Evolutionary conservation across 1,284 basidiomycete genomes (phyloP), one percentile per base, ranked within the genome.

Genomic region (Cronartium quercuum): DNA sequence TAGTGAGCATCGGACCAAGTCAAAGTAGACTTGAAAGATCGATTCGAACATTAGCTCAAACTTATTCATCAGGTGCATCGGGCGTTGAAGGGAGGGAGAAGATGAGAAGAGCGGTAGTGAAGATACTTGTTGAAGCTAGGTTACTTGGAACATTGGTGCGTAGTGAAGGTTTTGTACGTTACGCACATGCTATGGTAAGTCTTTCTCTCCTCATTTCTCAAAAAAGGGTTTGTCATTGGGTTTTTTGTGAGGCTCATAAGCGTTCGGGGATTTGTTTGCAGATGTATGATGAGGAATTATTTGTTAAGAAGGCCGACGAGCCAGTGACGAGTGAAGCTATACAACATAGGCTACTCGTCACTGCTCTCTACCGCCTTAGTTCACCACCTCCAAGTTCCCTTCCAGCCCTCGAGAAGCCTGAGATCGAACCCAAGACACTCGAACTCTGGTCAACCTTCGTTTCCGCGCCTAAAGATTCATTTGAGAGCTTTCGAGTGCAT

Each of bases 121-220:
- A 4, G 0, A 66, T 73, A 21, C 42, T 73, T 18, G 70, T 73
- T 51, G 60, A 73, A 21, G 62, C 65, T 24, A 51, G 47, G n/a
- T 21, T 73, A 6, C 37, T 73, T 4, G 21, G 47, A 12, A 57
- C 63, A 15, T 55, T 73, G 42, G 37, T 66, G 18, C 34, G 63
- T 29, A 66, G 63, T 60, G 10, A 38, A 34, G 41, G 62, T 29
- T 73, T 73, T 58, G 44, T 57, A 37, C 65, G 62, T n/a, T 73
- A 73, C 44, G 63, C 47, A 42, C 51, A 51, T 13, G 61, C 41
- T 34, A 66, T 73, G 44, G 70, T 73, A 15, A 42, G 70, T 60
- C 24, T 51, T 44, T 12, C 21, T 34, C 1, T 42, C 15, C 29
- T 40, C 13, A 44, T 29, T 29, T 29, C 29, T 29, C 29, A 29